Percentiles rank a stretch among this genome's conserved stretches.
Conservation (phyloP, 208 protist species). For the Trypanosoma melophagium region DNA sequence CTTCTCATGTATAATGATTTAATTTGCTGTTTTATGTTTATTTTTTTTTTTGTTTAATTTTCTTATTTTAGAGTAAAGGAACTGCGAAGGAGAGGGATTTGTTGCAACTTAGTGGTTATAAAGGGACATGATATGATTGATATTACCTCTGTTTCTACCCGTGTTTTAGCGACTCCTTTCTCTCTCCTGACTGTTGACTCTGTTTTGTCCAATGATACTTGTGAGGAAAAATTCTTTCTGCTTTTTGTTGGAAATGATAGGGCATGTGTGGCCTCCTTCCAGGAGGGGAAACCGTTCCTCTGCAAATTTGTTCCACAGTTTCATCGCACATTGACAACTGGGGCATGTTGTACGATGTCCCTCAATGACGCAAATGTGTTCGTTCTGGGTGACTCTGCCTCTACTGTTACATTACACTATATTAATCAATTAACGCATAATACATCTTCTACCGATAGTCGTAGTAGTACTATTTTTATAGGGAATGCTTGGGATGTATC, state of each 20-base stretch:
- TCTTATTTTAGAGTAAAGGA: neutral
- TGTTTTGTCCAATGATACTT: neutral
- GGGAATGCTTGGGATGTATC: slow-evolving; percentile 14
- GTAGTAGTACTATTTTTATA: slow-evolving; percentile 25
- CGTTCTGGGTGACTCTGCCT: slow-evolving; percentile 13
- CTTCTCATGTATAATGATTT: no score
- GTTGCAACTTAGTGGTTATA: neutral
- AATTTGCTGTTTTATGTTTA: no score
- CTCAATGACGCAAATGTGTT: neutral
- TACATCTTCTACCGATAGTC: neutral
- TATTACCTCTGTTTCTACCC: slow-evolving; percentile 23
- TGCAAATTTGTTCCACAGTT: slow-evolving; percentile 24
- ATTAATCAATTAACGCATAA: neutral
- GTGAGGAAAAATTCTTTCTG: neutral
- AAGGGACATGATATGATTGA: slow-evolving; percentile 29
- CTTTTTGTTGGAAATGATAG: slow-evolving; percentile 25
- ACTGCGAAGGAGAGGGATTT: no score
- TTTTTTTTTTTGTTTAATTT: neutral
- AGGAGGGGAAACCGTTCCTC: neutral
- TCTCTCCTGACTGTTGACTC: slow-evolving; percentile 11
- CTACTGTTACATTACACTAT: slow-evolving; percentile 25
- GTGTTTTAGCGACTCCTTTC: slow-evolving; percentile 20
- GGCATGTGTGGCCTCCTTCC: slow-evolving; percentile 13
- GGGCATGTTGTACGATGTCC: slow-evolving; percentile 6
- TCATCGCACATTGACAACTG: slow-evolving; percentile 23